A percentile compares a stretch with the other conserved stretches of the same genome.
Conservation (phyloP, 352 stramenopile genomes). For the Pythium chondricola region DNA sequence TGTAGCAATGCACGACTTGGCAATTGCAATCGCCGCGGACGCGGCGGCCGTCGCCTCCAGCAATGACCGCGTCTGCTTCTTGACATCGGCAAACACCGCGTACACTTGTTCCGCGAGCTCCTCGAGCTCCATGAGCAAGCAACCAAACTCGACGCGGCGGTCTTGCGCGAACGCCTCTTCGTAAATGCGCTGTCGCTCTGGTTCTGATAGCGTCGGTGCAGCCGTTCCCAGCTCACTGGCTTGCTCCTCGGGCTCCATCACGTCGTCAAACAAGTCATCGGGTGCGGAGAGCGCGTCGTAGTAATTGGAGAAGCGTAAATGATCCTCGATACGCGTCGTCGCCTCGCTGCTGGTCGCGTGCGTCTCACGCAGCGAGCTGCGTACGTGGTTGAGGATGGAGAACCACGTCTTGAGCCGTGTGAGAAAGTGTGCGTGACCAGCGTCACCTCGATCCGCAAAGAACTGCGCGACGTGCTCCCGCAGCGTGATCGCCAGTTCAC, state of each 20-base stretch:
- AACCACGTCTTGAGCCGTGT: not conserved
- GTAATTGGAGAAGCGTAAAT: slow-evolving; percentile 6
- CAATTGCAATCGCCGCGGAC: not conserved
- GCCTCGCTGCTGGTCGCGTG: not conserved
- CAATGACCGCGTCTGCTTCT: not conserved
- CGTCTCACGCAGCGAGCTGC: not conserved
- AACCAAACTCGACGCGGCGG: slow-evolving; percentile 1
- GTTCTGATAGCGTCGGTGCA: not conserved
- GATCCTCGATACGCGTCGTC: not conserved
- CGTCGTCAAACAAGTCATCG: slow-evolving; percentile 6
- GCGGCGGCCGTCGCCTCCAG: not conserved
- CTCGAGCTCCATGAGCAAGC: slow-evolving; percentile 6
- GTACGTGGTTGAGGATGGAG: not conserved
- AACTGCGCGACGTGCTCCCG: slow-evolving; percentile 2
- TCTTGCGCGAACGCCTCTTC: slow-evolving; percentile 4
- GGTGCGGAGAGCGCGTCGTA: slow-evolving; percentile 3
- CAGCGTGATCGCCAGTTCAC: slow-evolving; percentile 7
- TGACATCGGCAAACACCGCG: slow-evolving; percentile 1
- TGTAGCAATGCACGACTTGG: not conserved
- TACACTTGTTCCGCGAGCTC: slow-evolving; percentile 7
- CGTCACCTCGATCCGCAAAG: not conserved
- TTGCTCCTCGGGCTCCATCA: not conserved
- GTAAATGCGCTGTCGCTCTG: not conserved
- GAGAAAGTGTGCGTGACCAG: slow-evolving; percentile 5
- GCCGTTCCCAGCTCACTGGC: not conserved